Conservation (phyloP, 2,329 filamentous ascomycete genomes). For the Rugonectria rugulosa region DNA sequence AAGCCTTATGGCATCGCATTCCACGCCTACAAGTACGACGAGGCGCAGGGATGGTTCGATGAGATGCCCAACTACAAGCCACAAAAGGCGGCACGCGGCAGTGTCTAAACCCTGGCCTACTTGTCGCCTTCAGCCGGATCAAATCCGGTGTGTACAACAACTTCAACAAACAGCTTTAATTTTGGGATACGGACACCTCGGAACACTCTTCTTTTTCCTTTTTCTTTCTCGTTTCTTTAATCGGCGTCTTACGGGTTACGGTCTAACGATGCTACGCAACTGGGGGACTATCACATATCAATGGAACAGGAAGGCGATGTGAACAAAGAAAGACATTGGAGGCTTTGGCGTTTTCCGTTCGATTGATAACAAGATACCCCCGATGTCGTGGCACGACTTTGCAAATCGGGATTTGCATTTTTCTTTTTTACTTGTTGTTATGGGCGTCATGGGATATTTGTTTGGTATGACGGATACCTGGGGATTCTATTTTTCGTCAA, state of each 20-base stretch:
- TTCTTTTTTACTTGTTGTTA: neutral
- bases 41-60: conserved; percentile 79
- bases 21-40: conserved; percentile 92
- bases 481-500: conserved; percentile 10
- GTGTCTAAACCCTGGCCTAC: conserved; percentile 31
- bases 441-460: conserved; percentile 14
- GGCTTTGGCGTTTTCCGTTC: conserved; percentile 40
- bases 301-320: conserved; percentile 38
- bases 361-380: conserved; percentile 41
- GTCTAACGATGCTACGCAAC: conserved; percentile 33
- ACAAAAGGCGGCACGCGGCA: conserved; percentile 54
- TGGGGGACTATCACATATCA: conserved; percentile 36
- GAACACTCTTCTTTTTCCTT: conserved; percentile 8
- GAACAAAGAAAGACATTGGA: conserved; percentile 26
- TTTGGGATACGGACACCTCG: conserved; percentile 5
- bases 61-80: conserved; percentile 86
- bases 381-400: conserved; percentile 32
- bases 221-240: conserved; percentile 15
- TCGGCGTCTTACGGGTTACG: conserved; percentile 34
- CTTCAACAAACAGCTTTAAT: conserved; percentile 18
- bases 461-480: conserved; percentile 15
- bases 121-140: conserved; percentile 7
- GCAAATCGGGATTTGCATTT: conserved; percentile 29
- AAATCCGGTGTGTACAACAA: conserved; percentile 35
- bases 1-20: conserved; percentile 98